Percentiles rank a stretch among this genome's conserved stretches.
These are phyloP conservation scores for Clathrus columnatus DNA, from an alignment of 768 basidiomycete species.

Conservation along the genomic window DNA sequence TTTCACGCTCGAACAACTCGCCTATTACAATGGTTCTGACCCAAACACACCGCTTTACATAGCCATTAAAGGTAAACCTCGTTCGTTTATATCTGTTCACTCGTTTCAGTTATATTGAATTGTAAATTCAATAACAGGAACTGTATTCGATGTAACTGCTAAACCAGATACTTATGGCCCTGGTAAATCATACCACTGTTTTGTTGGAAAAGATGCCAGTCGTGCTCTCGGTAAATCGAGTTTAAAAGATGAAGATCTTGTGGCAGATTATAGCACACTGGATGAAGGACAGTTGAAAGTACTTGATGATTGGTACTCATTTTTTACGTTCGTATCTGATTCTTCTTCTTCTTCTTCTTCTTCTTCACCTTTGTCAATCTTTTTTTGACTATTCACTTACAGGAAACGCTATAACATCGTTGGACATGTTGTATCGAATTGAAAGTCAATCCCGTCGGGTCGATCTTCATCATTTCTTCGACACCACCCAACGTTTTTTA, in stretches of 20 bases:
- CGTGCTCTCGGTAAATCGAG: constrained; percentile 85
- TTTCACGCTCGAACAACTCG: constrained; percentile 61
- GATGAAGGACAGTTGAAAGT: constrained; percentile 66
- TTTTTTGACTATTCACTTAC: no score
- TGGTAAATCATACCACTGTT: constrained; percentile 70
- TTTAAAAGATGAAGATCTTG: constrained; percentile 75
- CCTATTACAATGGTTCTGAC: constrained; percentile 61
- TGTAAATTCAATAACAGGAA: constrained; percentile 42
- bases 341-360: no score
- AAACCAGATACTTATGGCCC: constrained; percentile 87
- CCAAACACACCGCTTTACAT: constrained; percentile 71
- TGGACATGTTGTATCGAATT: constrained; percentile 62
- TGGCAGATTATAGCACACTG: constrained; percentile 75
- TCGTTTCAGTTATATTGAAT: constrained; percentile 4
- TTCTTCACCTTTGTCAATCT: no score
- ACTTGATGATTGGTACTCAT: constrained; percentile 81
- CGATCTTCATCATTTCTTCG: no score
- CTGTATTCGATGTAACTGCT: constrained; percentile 80
- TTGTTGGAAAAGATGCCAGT: constrained; percentile 92
- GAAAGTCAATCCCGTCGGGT: no score
- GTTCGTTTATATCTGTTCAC: neutral
- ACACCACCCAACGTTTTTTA: no score
- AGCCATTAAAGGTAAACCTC: constrained; percentile 81
- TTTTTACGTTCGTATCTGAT: constrained; percentile 77
- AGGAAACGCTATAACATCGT: constrained; percentile 87